Percentiles rank a stretch among this genome's conserved stretches.
Evolutionary conservation across 2,329 filamentous ascomycete genomes (phyloP).

Genomic region (Colletotrichum lini): DNA sequence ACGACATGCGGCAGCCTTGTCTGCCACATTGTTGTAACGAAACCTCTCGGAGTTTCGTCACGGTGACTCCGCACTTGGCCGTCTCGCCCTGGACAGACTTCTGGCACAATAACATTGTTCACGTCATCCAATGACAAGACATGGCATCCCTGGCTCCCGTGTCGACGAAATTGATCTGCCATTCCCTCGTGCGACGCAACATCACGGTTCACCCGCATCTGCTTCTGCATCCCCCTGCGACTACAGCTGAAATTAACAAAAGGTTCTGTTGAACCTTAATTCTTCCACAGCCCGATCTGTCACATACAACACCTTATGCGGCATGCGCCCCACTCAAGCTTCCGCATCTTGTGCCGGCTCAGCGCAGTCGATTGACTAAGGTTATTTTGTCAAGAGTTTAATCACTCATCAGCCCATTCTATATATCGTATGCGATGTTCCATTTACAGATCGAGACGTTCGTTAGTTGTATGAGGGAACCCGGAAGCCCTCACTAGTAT

Average conservation of each 20-base stretch:
- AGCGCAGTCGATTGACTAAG: neutral
- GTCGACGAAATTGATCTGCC: neutral
- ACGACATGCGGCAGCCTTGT: slow-evolving; percentile 2
- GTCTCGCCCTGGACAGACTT: neutral
- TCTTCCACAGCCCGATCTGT: neutral
- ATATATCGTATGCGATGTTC: neutral
- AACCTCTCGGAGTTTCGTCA: neutral
- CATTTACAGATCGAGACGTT: neutral
- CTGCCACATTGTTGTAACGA: neutral
- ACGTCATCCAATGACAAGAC: neutral
- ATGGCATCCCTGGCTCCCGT: neutral
- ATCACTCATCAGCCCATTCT: no score
- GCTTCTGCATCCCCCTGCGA: neutral
- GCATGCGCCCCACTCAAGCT: neutral
- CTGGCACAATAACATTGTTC: neutral
- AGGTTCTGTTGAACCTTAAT: neutral
- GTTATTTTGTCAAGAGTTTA: neutral
- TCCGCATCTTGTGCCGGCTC: neutral
- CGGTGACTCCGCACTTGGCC: neutral
- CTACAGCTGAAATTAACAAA: neutral
- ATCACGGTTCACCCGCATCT: neutral
- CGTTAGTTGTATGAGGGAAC: neutral
- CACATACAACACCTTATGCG: neutral
- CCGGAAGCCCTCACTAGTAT: neutral
- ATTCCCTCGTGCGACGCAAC: neutral